These are phyloP conservation scores for Aspergillus fumigatiaffinis DNA, from an alignment of 2,329 filamentous ascomycete genomes.

Conservation along the genomic window DNA sequence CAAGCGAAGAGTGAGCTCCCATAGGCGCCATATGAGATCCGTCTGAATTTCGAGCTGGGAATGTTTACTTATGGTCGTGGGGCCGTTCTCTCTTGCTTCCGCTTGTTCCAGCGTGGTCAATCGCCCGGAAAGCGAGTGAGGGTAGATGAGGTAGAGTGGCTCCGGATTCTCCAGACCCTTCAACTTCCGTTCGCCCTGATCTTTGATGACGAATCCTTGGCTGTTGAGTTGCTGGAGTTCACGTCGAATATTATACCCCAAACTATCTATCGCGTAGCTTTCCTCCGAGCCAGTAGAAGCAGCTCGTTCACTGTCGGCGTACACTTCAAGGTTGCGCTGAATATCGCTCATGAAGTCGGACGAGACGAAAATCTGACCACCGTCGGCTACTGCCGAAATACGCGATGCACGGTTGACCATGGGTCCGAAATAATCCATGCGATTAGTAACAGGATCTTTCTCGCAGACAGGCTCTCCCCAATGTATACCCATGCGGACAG, in stretches of 20 bases:
- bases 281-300: slow-evolving; percentile 69
- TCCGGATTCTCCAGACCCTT: slow-evolving; percentile 98
- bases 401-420: slow-evolving; percentile 98
- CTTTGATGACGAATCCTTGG: slow-evolving; percentile 94
- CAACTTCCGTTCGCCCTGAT: slow-evolving; percentile 88
- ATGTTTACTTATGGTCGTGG: slow-evolving; percentile 58
- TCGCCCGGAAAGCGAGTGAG: slow-evolving; percentile 78
- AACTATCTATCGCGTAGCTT: slow-evolving; percentile 68
- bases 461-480: slow-evolving; percentile 94
- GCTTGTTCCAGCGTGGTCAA: slow-evolving; percentile 45
- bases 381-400: slow-evolving; percentile 91
- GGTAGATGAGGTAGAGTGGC: slow-evolving; percentile 91
- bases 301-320: slow-evolving; percentile 75
- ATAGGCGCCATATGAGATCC: slow-evolving; percentile 81
- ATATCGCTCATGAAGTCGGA: slow-evolving; percentile 97
- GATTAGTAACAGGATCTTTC: slow-evolving; percentile 88
- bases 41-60: slow-evolving; percentile 74
- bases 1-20: slow-evolving; percentile 80
- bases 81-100: slow-evolving; percentile 42
- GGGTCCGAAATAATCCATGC: slow-evolving; percentile 99
- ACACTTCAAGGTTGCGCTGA: slow-evolving; percentile 81
- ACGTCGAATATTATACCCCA: slow-evolving; percentile 73
- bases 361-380: slow-evolving; percentile 93
- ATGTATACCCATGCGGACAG: slow-evolving; percentile 96
- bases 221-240: slow-evolving; percentile 83